phyloP scores from a whole-genome alignment of 2,329 filamentous ascomycete species.

The Alternaria conjuncta region DNA sequence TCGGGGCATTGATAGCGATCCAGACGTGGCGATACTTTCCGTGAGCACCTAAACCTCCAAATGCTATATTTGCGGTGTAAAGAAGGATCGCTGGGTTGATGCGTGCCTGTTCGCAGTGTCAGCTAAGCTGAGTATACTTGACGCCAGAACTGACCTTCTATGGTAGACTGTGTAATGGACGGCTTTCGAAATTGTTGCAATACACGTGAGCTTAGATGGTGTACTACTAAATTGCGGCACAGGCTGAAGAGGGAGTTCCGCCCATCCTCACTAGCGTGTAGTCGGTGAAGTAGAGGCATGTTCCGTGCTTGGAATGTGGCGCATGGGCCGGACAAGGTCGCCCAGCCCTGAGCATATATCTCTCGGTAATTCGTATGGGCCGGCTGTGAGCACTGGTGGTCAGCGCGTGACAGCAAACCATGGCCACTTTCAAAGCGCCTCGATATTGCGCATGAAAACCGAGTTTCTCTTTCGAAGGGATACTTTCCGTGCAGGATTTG shows the following conservation, averaged over 20 bases:
- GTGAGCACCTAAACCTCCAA: background rate
- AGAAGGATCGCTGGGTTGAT: background rate
- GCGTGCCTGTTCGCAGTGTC: background rate
- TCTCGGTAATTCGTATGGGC: background rate
- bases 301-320: slow-evolving; percentile 8
- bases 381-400: background rate
- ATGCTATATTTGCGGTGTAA: background rate
- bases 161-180: background rate
- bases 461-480: background rate
- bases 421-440: background rate
- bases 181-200: background rate
- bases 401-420: background rate
- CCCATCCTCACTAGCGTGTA: slow-evolving; percentile 4
- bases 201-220: background rate
- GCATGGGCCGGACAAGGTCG: slow-evolving; percentile 9
- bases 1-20: slow-evolving; percentile 3
- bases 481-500: background rate
- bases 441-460: background rate
- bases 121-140: slow-evolving; percentile 4
- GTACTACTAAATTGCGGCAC: slow-evolving; percentile 5
- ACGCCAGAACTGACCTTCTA: background rate
- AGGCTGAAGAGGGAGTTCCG: background rate
- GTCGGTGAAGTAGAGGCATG: slow-evolving; percentile 9
- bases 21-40: slow-evolving; percentile 3
- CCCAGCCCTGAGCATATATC: background rate